A percentile compares a stretch with the other conserved stretches of the same genome.
Evolutionary conservation across 257 asterid species (phyloP).

Genomic region (Gentiana straminea): DNA sequence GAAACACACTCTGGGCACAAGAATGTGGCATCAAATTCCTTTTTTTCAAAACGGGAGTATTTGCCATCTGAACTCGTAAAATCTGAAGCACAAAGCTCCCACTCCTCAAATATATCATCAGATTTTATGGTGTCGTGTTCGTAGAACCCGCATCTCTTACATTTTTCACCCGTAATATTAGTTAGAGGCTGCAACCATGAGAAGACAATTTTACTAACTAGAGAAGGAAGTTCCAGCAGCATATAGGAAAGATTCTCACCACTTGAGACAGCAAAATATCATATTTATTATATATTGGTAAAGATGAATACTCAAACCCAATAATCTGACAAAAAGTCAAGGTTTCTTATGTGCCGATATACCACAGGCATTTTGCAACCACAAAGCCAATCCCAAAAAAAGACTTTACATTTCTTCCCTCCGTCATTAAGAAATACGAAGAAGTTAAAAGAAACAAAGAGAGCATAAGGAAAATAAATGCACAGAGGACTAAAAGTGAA

Average conservation of each 20-base stretch:
- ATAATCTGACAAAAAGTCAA: not conserved
- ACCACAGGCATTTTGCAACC: too few species aligned
- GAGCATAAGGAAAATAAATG: not conserved
- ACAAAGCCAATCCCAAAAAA: too few species aligned
- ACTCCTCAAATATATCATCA: conserved; percentile 57
- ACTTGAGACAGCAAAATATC: not conserved
- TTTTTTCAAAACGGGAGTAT: conserved; percentile 20
- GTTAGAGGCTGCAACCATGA: conserved; percentile 60
- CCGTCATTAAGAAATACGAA: not conserved
- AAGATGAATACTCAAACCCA: not conserved
- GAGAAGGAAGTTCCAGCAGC: not conserved
- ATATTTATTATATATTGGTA: not conserved
- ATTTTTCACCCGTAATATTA: conserved; percentile 39
- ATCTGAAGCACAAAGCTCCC: conserved; percentile 82
- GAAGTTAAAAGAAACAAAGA: too few species aligned
- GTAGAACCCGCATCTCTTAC: conserved; percentile 80
- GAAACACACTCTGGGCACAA: conserved; percentile 25
- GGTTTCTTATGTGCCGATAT: too few species aligned
- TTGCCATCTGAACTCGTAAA: conserved; percentile 44
- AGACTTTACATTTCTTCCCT: not conserved
- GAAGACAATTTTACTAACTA: conserved; percentile 4
- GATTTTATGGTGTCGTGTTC: conserved; percentile 53
- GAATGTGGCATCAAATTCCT: conserved; percentile 33
- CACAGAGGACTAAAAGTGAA: not conserved
- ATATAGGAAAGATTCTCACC: too few species aligned